These are phyloP conservation scores for Termitomyces sp. DNA, from an alignment of 768 basidiomycete genomes.

Conservation along the genomic window DNA sequence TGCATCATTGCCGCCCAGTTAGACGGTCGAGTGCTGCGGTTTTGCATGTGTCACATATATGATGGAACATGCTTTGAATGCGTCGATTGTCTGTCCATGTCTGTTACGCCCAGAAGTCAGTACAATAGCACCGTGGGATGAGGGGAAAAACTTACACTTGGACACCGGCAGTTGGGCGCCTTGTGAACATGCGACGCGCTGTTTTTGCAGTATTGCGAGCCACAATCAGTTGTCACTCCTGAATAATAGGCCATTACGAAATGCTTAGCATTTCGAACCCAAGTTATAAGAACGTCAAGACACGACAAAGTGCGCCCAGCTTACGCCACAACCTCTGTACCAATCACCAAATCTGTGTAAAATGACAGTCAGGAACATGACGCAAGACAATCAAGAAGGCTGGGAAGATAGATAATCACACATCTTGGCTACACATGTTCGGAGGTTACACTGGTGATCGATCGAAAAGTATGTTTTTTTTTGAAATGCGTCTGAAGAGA, in stretches of 20 bases:
- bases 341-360: conserved; percentile 36
- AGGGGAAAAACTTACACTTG: conserved; percentile 26
- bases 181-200: conserved; percentile 60
- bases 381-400: not conserved
- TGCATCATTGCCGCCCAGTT: conserved; percentile 8
- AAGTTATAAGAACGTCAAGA: conserved; percentile 5
- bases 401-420: conserved; percentile 29
- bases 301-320: conserved; percentile 15
- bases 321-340: conserved; percentile 40
- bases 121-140: not conserved
- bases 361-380: conserved; percentile 9
- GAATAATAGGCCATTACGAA: conserved; percentile 62
- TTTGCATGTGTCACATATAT: conserved; percentile 56
- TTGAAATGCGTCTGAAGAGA: not conserved
- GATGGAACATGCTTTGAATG: conserved; percentile 64
- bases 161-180: conserved; percentile 56
- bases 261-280: conserved; percentile 37
- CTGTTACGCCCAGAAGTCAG: conserved; percentile 20
- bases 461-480: not conserved
- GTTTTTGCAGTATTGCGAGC: conserved; percentile 41
- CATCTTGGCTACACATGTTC: conserved; percentile 57
- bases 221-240: conserved; percentile 56
- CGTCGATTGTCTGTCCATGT: conserved; percentile 43
- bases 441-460: conserved; percentile 4
- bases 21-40: conserved; percentile 28